Evolutionary conservation across 345 rosid genomes (phyloP), one percentile per base, ranked within the genome.

Genomic region (Conringia planisiliqua): DNA sequence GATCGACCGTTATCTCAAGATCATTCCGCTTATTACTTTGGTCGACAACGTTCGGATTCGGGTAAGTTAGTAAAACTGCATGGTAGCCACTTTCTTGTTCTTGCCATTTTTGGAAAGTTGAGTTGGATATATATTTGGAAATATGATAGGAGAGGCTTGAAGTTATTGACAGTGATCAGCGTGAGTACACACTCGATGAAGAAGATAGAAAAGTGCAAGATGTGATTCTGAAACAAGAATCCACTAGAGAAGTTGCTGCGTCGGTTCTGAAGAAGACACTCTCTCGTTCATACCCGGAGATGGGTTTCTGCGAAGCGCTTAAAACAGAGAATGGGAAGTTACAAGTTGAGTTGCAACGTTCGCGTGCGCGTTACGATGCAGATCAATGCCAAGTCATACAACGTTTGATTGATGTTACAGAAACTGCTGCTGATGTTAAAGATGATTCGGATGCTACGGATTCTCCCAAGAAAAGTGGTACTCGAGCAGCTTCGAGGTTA

Each of bases 21-120:
- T 91, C 50, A 82, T 94, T 18, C 98, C 98, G 29, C 95, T 94
- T 55, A 94, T 91, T 30, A 87, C 92, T 50, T 88, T 94, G 7
- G 97, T 91, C 13, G 98, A 94, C 55, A 94, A 87, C 75, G 87
- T 87, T 84, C 96, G 98, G 18, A 85, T 91, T 68, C 75, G 92
- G 94, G 98, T 93, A 89, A 63, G 0, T 30, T 0, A 3, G 12
- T 22, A 22, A 22, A 22, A 22, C 2, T 22, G 24, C 24, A 22
- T 22, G 24, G 24, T 22, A 22, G 24, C 24, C 24, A 22, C 24
- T 1, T 22, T 35, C 1, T 57, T 57, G 5, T 30, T 62, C 3
- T 29, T 72, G 52, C 11, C 66, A 13, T 54, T 35, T 22, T 64
- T n/a, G 42, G 56, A 17, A 18, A 30, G 6, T 65, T 30, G 32